phyloP scores from a whole-genome alignment of 1,284 basidiomycete species.

The Sporisorium scitamineum region DNA sequence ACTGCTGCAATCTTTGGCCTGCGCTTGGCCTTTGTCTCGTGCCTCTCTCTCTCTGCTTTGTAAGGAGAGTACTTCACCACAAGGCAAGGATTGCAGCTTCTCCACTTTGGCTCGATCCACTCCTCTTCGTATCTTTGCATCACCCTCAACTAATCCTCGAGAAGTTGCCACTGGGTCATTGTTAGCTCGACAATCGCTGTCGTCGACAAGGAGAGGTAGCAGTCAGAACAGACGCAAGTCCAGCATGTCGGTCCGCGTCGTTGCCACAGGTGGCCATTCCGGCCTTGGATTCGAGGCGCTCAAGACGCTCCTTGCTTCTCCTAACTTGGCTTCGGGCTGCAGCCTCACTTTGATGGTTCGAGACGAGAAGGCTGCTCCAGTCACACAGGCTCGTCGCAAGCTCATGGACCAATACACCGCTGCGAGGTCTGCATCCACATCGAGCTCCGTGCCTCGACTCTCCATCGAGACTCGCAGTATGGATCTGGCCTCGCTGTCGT shows the following conservation, averaged over 20 bases:
- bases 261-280: constrained; percentile 49
- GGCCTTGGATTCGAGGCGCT: constrained; percentile 46
- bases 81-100: no score
- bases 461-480: constrained; percentile 23
- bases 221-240: background rate
- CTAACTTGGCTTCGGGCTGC: constrained; percentile 6
- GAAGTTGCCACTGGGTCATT: no score
- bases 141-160: no score
- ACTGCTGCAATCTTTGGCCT: background rate
- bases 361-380: constrained; percentile 12
- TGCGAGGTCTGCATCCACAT: background rate
- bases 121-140: background rate
- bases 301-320: constrained; percentile 38
- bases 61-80: no score
- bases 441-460: background rate
- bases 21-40: no score
- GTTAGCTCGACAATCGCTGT: no score
- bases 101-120: no score
- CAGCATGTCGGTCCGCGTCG: constrained; percentile 30
- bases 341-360: constrained; percentile 33
- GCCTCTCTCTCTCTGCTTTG: background rate
- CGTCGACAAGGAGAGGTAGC: no score
- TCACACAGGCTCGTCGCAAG: constrained; percentile 10
- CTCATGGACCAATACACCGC: constrained; percentile 16
- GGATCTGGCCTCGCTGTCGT: constrained; percentile 38